Evolutionary conservation across 768 basidiomycete species (phyloP), one percentile per base, ranked within the genome.

Genomic region (Hortiboletus flavorubellus): DNA sequence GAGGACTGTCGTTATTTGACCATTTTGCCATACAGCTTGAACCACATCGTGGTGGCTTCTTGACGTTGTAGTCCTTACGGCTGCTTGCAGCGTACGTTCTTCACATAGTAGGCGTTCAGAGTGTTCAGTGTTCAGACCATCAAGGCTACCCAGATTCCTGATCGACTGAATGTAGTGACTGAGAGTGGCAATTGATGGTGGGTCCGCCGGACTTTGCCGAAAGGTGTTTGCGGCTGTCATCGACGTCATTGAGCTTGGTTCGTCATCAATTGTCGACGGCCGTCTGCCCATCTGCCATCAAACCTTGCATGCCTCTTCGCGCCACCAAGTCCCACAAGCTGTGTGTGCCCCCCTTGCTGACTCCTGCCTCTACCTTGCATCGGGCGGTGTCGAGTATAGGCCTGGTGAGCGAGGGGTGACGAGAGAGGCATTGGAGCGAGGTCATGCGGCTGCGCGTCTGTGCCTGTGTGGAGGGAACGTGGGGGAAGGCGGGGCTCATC

Each of bases 331-430:
- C 30, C 55, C 59, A 14, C 65, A 6, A 64, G 47, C 26, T 68
- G 69, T 39, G 68, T 21, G 55, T 73, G 73, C 86, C 87, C 5
- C 85, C 73, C 60, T 73, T 73, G 56, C 76, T 82, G 33, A 89
- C 60, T 16, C 85, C 86, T n/a, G 86, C 87, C 67, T 88, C 86
- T 0, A 85, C 86, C 68, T 88, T 88, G 68, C 80, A 88, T 56
- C 83, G 72, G 26, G 83, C 86, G 31, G 80, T 79, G 53, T 87
- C 85, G 26, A 87, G 64, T 42, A 72, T 77, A 0, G 84, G 85
- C 62, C 81, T 77, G 12, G 75, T 70, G 45, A 78, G 70, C 14
- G 78, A 78, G 34, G 73, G 55, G 51, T 76, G 77, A 6, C 77
- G 75, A 1, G 73, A 69, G 43, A 77, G 61, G 0, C 68, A 59